Evolutionary conservation across 179 eudicot genomes (phyloP), one percentile per base, ranked within the genome.

Genomic region (Camellia oleifera): DNA sequence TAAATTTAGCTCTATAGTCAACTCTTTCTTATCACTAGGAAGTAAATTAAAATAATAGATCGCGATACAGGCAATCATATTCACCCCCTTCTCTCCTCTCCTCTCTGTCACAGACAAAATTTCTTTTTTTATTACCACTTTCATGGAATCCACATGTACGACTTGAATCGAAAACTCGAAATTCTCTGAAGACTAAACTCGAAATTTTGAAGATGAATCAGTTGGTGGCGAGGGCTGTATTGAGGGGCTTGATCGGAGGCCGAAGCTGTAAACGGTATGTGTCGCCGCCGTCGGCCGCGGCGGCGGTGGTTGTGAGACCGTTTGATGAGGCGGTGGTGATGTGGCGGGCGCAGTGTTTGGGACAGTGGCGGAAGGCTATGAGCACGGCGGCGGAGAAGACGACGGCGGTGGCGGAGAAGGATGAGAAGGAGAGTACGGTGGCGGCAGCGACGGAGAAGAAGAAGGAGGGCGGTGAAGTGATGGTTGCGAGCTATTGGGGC

Each of bases 401-500:
- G 15, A 56, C 14, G 13, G 1, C 79, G 64, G 61, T 1, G 76
- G 54, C 4, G 79, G 83, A 80, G 78, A 80, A 81, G 77, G 75
- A 80, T 42, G 60, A 50, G 13, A 70, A 80, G 26, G 62, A 14
- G 32, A 58, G n/a, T 3, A 68, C 54, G 61, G 79, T 54, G 81
- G 78, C 69, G 81, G 82, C 67, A 13, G 67, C 23, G 67, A 40
- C 17, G 40, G 67, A 18, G 40, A 63, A 63, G 67, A 15, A 63
- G 3, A 7, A 7, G 32, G 17, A 63, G 40, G 67, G 23, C 40
- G 12, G 32, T 18, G 67, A 17, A 0, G 67, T 63, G 68, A 71
- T 78, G 81, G 82, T 78, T 80, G 87, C 91, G 53, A 94, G 95
- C 84, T 94, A 94, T 63, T 94, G 98, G 98, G 92, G 95, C 11